phyloP scores from a whole-genome alignment of 129 eudicot species.

The Chrysanthemum seticuspe region DNA sequence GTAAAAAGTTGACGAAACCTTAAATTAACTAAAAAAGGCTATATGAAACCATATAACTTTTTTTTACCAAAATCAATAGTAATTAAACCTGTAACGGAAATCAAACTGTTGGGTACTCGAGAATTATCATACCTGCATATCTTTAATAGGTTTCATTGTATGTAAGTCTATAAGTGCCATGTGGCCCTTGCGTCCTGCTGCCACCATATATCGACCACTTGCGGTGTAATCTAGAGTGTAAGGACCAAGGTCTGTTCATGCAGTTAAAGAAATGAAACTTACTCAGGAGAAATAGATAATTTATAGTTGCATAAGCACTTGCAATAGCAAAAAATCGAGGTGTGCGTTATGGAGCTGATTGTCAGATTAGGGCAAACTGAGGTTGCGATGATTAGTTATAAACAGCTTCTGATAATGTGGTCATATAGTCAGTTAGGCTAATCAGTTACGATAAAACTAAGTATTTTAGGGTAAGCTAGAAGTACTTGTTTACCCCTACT shows the following conservation, averaged over 20 bases:
- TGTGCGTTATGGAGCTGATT: not conserved
- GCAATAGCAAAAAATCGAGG: not conserved
- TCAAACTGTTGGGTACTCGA: not conserved
- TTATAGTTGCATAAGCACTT: not conserved
- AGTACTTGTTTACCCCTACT: no score
- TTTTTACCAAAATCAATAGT: not conserved
- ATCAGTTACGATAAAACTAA: not conserved
- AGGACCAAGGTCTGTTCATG: slow-evolving; percentile 76
- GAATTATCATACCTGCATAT: slow-evolving; percentile 61
- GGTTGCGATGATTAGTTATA: not conserved
- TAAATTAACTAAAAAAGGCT: not conserved
- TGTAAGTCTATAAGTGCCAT: slow-evolving; percentile 69
- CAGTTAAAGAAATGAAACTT: not conserved
- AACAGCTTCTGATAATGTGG: not conserved
- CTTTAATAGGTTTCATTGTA: slow-evolving; percentile 62
- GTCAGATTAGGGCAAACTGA: not conserved
- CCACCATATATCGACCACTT: slow-evolving; percentile 87
- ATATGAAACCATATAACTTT: not conserved
- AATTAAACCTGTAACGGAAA: not conserved
- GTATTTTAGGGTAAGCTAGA: not conserved
- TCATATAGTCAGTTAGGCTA: not conserved
- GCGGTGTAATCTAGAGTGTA: slow-evolving; percentile 78
- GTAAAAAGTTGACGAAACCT: not conserved
- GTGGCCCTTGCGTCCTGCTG: slow-evolving; percentile 93
- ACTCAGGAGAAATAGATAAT: not conserved